Percentiles rank a stretch among this genome's conserved stretches.
Evolutionary conservation across 345 rosid species (phyloP).

Genomic region (Moricandia moricandioides): DNA sequence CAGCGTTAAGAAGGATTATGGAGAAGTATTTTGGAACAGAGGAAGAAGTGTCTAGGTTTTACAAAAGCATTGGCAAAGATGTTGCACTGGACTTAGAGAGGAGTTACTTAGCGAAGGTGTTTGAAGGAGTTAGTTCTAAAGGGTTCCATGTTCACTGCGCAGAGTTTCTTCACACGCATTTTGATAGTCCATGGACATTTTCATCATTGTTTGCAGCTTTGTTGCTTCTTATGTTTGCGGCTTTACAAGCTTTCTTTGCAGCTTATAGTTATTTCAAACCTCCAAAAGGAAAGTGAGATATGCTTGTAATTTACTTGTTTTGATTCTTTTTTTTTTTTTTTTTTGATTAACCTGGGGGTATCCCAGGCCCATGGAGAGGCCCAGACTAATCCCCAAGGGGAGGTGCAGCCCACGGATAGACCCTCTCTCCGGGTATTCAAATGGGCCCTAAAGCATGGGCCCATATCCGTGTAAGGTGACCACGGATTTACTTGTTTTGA

Average conservation of each 20-base stretch:
- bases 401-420: too few relatives aligned
- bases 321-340: background rate
- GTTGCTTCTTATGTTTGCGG: conserved; percentile 46
- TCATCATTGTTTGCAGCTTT: conserved; percentile 51
- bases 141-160: conserved; percentile 55
- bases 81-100: conserved; percentile 42
- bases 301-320: background rate
- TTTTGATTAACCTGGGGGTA: too few relatives aligned
- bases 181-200: conserved; percentile 61
- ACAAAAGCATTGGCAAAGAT: conserved; percentile 50
- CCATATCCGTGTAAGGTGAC: too few relatives aligned
- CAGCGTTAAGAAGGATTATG: conserved; percentile 43
- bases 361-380: too few relatives aligned
- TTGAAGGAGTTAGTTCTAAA: conserved; percentile 49
- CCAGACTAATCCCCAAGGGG: too few relatives aligned
- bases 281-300: conserved; percentile 4
- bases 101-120: conserved; percentile 42
- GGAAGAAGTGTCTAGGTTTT: conserved; percentile 45
- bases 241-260: conserved; percentile 43
- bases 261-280: conserved; percentile 33
- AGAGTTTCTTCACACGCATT: conserved; percentile 50
- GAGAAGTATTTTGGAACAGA: conserved; percentile 59
- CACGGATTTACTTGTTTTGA: too few relatives aligned
- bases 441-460: too few relatives aligned
- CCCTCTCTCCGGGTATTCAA: too few relatives aligned